Evolutionary conservation across 2,329 filamentous ascomycete species (phyloP), one percentile per base, ranked within the genome.

Genomic region (Huntiella decipiens): DNA sequence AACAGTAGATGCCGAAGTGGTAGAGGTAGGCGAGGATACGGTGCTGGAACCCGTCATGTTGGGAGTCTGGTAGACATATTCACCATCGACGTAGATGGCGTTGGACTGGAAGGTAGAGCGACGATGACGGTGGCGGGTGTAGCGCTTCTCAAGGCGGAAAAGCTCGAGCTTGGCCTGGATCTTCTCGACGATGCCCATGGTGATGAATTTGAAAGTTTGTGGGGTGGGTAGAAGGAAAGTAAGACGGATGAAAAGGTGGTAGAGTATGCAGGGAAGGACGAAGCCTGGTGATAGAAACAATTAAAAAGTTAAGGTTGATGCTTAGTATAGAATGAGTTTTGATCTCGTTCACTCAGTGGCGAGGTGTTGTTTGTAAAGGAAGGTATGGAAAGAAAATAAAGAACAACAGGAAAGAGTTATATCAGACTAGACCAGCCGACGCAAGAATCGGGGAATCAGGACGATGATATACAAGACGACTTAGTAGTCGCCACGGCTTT

Each of bases 121-220:
- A 55, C 88, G 83, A 56, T 77, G 65, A 56, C 88, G 85, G 60
- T 85, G 81, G 57, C 82, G 82, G 44, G 87, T 92, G 69, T 96
- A 96, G 56, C 85, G 81, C 66, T 95, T 81, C 67, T 96, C 88
- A 54, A 96, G 79, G 43, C 86, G 83, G 70, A 93, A 91, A 57
- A 96, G 76, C 69, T 96, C 86, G 56, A 92, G 68, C 68, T 82
- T 75, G 50, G 73, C 70, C 55, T 77, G 70, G 59, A 78, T 70
- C 59, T 71, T 68, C 50, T 74, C 68, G 55, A 79, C 57, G 56
- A 78, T 57, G 55, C 65, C 66, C 66, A 70, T 70, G 53, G 54
- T 52, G 54, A 51, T 50, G 43, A 44, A 39, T 39, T 13, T 32
- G n/a, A 4, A 19, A 11, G 22, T 11, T 8, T 40, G 37, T 13